Base-by-base conservation (phyloP, 441 rosid genomes). In the Croton laevigatus region DNA sequence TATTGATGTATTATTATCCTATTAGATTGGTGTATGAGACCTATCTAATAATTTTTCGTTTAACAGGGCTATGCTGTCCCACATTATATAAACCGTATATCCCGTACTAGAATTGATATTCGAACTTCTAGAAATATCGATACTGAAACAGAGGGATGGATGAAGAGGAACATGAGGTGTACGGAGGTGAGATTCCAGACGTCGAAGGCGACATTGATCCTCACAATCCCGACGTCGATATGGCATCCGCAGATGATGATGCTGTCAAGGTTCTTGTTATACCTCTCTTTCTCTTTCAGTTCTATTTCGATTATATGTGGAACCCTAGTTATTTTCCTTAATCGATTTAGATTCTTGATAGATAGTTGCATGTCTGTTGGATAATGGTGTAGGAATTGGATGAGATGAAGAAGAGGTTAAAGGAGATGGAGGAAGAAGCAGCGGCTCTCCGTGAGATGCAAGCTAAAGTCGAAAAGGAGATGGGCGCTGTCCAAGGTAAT, bases 371-470 rank as follows among this genome's bases (percentile, higher is more conserved):
- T n/a, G 22, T 52, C 11, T 52, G 52, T 17, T 46, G 5, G 16
- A 11, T 46, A 11, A 17, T 46, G 61, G 12, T 45, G 66, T 79
- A 94, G 98, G 97, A 91, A 82, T 77, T 94, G 70, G 94, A 91
- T 74, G 97, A 91, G 82, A 90, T 91, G 98, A 90, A 94, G 87
- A 91, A 84, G 71, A 84, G 98, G 59, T 77, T 94, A 82, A 91
- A 90, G 80, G 98, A 91, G 80, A 94, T 91, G 87, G 98, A 94
- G 73, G 98, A 90, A 75, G 97, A 91, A 70, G 97, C 97, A 19
- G 95, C 94, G 13, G 97, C 97, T 75, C 89, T 94, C 36, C 94
- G 98, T 27, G 98, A 90, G 84, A 94, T 94, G 94, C 97, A 94
- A 77, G 95, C 94, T 54, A 94, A 94, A 76, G 98, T 89, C 37